Base-by-base conservation (phyloP, 108 stramenopile genomes). In the Fragilaria crotonensis region DNA sequence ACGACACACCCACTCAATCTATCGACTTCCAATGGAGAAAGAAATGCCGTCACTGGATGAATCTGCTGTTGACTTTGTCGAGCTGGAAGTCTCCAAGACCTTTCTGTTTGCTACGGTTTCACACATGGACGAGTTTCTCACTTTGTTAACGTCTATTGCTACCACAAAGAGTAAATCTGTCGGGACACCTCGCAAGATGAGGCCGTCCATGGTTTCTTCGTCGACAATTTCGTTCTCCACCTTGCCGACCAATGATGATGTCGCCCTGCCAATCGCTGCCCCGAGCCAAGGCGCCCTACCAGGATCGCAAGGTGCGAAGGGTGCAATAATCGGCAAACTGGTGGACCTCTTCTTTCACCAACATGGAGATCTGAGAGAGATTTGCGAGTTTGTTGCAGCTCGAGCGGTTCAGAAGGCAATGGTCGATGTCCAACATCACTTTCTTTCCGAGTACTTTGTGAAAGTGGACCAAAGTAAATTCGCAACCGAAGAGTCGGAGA, bases 271-370 rank as follows among this genome's bases (percentile, higher is more conserved):
- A n/a, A n/a, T n/a, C n/a, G n/a, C n/a, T n/a, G n/a, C n/a, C n/a
- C n/a, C n/a, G n/a, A n/a, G n/a, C n/a, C n/a, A n/a, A n/a, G n/a
- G n/a, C n/a, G n/a, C n/a, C n/a, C n/a, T n/a, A n/a, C n/a, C n/a
- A n/a, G n/a, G n/a, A n/a, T n/a, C n/a, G n/a, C n/a, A n/a, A n/a
- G 36, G n/a, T 45, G 48, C 49, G 30, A 59, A 61, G 32, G 11
- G 11, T 19, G 52, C 36, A 14, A 79, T 82, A 25, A 53, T 67
- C 50, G 72, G 57, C 1, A 87, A 75, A 63, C 68, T 91, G 27
- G 48, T 60, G 23, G 86, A 88, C 45, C 72, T 74, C 23, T 91
- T 91, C 67, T 91, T 91, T 64, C 90, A 91, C 63, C 86, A 84
- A 45, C 86, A 87, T 67, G 67, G 61, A 30, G 73, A 71, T 20